phyloP scores from a whole-genome alignment of 768 basidiomycete genomes.

The Paxillus ammoniavirescens region DNA sequence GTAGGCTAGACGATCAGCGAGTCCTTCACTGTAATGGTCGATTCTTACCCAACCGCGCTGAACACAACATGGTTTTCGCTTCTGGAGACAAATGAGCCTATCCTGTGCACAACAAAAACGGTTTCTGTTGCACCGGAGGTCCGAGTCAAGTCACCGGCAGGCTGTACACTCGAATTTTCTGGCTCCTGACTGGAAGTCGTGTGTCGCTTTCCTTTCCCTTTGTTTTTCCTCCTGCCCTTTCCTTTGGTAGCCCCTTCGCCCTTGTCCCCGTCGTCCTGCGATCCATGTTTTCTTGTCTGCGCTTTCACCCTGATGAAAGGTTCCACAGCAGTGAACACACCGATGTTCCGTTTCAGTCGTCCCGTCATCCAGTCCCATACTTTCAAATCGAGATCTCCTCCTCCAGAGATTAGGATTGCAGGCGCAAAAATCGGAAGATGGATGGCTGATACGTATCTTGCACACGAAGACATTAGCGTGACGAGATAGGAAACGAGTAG shows the following conservation, averaged over 20 bases:
- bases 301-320: slow-evolving; percentile 44
- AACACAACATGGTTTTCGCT: slow-evolving; percentile 52
- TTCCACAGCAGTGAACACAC: slow-evolving; percentile 45
- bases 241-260: slow-evolving; percentile 12
- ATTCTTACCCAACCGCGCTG: slow-evolving; percentile 67
- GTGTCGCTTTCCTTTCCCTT: slow-evolving; percentile 22
- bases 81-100: slow-evolving; percentile 45
- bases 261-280: slow-evolving; percentile 31
- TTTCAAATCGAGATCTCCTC: slow-evolving; percentile 77
- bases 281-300: slow-evolving; percentile 26
- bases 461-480: background rate
- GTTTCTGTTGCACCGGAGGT: slow-evolving; percentile 27
- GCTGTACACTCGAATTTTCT: slow-evolving; percentile 9
- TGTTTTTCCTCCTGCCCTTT: slow-evolving; percentile 15
- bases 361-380: slow-evolving; percentile 83
- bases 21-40: background rate
- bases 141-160: slow-evolving; percentile 10
- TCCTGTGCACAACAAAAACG: slow-evolving; percentile 57
- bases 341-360: slow-evolving; percentile 46
- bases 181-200: slow-evolving; percentile 20
- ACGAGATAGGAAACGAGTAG: background rate
- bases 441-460: slow-evolving; percentile 81
- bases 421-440: slow-evolving; percentile 56
- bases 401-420: slow-evolving; percentile 71
- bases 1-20: background rate